Conservation (phyloP, 345 rosid species). For the Lepidium didymum region DNA sequence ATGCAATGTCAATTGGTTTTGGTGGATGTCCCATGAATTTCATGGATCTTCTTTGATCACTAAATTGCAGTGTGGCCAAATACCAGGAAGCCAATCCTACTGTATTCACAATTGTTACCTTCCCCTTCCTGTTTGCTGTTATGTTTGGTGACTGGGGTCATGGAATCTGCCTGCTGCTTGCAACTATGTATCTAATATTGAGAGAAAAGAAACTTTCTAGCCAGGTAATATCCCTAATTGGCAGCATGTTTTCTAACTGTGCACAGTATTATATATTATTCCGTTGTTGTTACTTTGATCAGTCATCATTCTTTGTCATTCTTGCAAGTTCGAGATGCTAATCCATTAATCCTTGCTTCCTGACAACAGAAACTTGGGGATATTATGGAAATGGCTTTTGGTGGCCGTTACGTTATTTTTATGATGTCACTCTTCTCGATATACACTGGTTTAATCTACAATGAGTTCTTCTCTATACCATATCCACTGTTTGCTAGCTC, state of each 20-base stretch:
- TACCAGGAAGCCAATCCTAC: slow-evolving; percentile 98
- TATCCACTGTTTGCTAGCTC: slow-evolving; percentile 75
- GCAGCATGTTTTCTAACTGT: not conserved
- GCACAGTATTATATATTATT: not conserved
- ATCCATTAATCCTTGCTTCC: slow-evolving; percentile 3
- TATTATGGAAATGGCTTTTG: slow-evolving; percentile 94
- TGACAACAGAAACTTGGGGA: slow-evolving; percentile 82
- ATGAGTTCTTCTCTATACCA: slow-evolving; percentile 96
- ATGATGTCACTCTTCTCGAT: slow-evolving; percentile 95
- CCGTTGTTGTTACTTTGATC: slow-evolving; percentile 1
- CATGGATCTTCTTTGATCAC: not conserved
- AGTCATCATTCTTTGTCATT: not conserved
- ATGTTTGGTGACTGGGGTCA: slow-evolving; percentile 99
- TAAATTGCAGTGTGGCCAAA: slow-evolving; percentile 71
- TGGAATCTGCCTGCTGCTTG: slow-evolving; percentile 93
- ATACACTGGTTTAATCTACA: slow-evolving; percentile 89
- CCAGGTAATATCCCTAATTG: slow-evolving; percentile 52
- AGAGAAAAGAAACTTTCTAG: slow-evolving; percentile 88
- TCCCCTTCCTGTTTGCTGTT: slow-evolving; percentile 96
- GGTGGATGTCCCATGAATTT: not conserved
- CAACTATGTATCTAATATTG: slow-evolving; percentile 46
- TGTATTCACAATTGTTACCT: slow-evolving; percentile 80
- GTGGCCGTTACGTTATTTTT: slow-evolving; percentile 92
- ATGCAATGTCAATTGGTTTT: not conserved
- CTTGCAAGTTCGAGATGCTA: slow-evolving; percentile 8